Evolutionary conservation across 768 basidiomycete species (phyloP).

Genomic region (Dentipellis sp.): DNA sequence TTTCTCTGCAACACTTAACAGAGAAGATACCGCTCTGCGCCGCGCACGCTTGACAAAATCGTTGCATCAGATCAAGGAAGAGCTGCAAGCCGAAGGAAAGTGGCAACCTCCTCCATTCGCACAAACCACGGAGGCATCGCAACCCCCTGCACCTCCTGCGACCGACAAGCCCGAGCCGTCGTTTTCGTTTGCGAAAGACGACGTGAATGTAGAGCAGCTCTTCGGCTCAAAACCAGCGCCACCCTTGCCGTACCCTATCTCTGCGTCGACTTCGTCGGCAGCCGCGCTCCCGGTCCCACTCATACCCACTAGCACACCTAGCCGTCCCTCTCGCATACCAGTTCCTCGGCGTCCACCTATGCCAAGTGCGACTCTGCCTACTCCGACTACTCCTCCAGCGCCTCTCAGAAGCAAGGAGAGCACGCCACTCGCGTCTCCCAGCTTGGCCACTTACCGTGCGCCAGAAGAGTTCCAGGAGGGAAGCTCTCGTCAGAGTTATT

Average conservation of each 20-base stretch:
- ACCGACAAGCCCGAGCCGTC: too few relatives aligned
- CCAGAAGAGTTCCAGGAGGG: slow-evolving; percentile 28
- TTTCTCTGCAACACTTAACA: too few relatives aligned
- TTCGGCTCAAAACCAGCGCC: neutral
- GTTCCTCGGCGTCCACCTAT: slow-evolving; percentile 17
- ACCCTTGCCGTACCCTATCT: neutral
- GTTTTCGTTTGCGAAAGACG: too few relatives aligned
- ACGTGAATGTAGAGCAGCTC: neutral
- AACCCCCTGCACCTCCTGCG: neutral
- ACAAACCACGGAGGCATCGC: too few relatives aligned
- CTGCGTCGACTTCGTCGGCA: neutral
- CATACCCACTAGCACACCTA: neutral
- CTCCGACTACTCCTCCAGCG: slow-evolving; percentile 7
- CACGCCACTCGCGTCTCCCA: slow-evolving; percentile 25
- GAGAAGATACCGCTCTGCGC: too few relatives aligned
- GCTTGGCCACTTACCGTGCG: slow-evolving; percentile 27
- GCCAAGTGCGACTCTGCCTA: slow-evolving; percentile 15
- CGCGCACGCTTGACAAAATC: too few relatives aligned
- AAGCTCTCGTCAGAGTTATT: slow-evolving; percentile 12
- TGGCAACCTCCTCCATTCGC: too few relatives aligned
- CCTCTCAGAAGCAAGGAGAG: slow-evolving; percentile 7
- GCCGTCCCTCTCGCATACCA: neutral
- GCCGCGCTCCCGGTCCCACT: neutral
- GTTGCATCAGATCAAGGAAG: too few relatives aligned
- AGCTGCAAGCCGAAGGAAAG: too few relatives aligned